Base-by-base conservation (phyloP, 805 yeast genomes). In the Ogataea dorogensis region DNA sequence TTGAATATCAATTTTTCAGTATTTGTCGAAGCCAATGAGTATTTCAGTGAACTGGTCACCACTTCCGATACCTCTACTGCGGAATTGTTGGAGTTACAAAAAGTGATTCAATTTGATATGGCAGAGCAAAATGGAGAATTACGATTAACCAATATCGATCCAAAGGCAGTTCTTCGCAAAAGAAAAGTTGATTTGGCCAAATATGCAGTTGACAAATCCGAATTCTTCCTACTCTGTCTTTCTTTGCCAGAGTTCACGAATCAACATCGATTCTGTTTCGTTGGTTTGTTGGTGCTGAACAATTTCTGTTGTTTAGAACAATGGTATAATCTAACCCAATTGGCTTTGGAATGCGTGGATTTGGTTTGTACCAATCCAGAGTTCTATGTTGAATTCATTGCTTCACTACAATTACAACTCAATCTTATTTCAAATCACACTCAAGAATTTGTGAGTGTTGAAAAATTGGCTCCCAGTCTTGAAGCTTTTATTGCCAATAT, bases 301-400 rank as follows among this genome's bases (percentile, higher is more conserved):
- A 84, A 81, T 53, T 72, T 73, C 49, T 74, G 84, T 13, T 75
- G 81, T 10, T 70, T 76, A 13, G 60, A 73, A 14, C 88, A 81
- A 46, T 83, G 89, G 89, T 65, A 73, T 35, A 65, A 63, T 13
- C 43, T 81, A 22, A 45, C 75, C 9, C 68, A 67, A 30, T 50
- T 81, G 8, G 17, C 72, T 3, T 61, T 68, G 43, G 56, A 62
- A 31, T 63, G 68, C 33, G 49, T 44, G 13, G 54, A 58, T 5
- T 38, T 64, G 11, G 34, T 71, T 3, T 28, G 18, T 1, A 25
- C 40, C 2, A 41, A 61, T 9, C 40, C 52, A 0, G 14, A 25
- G 0, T 56, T 74, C 22, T 63, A 60, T 15, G 29, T 42, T 0
- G 38, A 44, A 4, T 63, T 75, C 27, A 36, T 75, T 3, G 37